Conservation (phyloP, 176 grass and related monocot species). For the Phoenix dactylifera region DNA sequence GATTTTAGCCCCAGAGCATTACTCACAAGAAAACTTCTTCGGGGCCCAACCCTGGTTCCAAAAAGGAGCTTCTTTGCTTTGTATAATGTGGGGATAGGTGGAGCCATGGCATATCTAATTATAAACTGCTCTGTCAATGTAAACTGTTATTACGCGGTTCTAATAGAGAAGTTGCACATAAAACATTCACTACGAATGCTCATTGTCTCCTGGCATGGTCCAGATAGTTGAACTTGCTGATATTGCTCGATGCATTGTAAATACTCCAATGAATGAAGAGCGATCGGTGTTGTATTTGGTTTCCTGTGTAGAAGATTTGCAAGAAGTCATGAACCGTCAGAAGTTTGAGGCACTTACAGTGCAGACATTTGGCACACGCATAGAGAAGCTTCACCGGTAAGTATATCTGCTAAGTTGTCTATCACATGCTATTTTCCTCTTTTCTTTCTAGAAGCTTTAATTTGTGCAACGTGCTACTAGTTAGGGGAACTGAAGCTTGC, state of each 20-base stretch:
- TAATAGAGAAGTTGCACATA: too few relatives aligned
- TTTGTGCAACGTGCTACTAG: too few relatives aligned
- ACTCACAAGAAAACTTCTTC: too few relatives aligned
- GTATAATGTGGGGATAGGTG: too few relatives aligned
- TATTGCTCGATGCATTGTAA: constrained; percentile 94
- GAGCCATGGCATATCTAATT: too few relatives aligned
- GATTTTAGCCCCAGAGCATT: too few relatives aligned
- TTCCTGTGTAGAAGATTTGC: constrained; percentile 93
- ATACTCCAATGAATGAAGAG: constrained; percentile 85
- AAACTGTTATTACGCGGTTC: too few relatives aligned
- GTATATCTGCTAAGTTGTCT: constrained; percentile 11
- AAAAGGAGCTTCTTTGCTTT: too few relatives aligned
- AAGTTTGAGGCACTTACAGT: constrained; percentile 91
- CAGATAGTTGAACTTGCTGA: constrained; percentile 97
- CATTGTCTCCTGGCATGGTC: constrained; percentile 13
- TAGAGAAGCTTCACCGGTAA: constrained; percentile 97
- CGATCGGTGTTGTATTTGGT: constrained; percentile 73
- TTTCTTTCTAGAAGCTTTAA: not conserved
- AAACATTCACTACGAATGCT: too few relatives aligned
- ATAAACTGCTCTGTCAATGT: too few relatives aligned
- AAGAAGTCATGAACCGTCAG: constrained; percentile 85
- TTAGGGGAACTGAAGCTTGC: too few relatives aligned
- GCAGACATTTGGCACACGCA: constrained; percentile 93
- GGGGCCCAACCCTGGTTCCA: too few relatives aligned
- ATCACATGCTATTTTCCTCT: not conserved